Base-by-base conservation (phyloP, 305 asterid species). In the Ilex paraguariensis region DNA sequence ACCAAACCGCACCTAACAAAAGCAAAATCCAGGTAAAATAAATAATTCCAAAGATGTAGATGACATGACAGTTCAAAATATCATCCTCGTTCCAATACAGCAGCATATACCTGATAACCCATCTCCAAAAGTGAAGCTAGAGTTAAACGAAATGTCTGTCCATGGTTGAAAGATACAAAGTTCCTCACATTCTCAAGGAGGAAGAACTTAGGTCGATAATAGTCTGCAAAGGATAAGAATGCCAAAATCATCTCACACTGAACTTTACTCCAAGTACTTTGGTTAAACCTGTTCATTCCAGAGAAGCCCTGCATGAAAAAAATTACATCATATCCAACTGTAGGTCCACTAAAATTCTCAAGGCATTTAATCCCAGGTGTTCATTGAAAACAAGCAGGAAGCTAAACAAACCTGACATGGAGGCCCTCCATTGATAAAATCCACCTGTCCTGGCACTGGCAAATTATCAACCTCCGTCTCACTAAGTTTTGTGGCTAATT, bases 111-210 rank as follows among this genome's bases (percentile, higher is more conserved):
- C 93, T 81, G 87, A 75, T 83, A 85, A 32, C 90, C 93, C 85
- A 85, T 83, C 76, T 82, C 93, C 32, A 85, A 87, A 65, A 82
- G 87, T 42, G 93, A 85, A 73, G 93, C 86, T 65, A 85, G 33
- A 51, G 93, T 75, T 33, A 82, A 65, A 62, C 85, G 79, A 63
- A 83, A 85, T 5, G 90, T 83, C 72, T 85, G 87, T 51, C 93
- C 84, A 64, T 83, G 87, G 73, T 83, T 81, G 77, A 85, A 85
- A 1, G 90, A 82, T 9, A 83, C 82, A 66, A 83, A 85, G 72
- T 66, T 83, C 69, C 93, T 73, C 64, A 85, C 93, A 66, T 85
- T 85, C 82, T 85, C 93, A 2, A 83, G 82, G 64, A 85, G 93
- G 77, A 85, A 82, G 69, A 70, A 85, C 73, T 75, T 82, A 21